Evolutionary conservation across 306 rosid species (phyloP).

Genomic region (Heteromeles arbutifolia): DNA sequence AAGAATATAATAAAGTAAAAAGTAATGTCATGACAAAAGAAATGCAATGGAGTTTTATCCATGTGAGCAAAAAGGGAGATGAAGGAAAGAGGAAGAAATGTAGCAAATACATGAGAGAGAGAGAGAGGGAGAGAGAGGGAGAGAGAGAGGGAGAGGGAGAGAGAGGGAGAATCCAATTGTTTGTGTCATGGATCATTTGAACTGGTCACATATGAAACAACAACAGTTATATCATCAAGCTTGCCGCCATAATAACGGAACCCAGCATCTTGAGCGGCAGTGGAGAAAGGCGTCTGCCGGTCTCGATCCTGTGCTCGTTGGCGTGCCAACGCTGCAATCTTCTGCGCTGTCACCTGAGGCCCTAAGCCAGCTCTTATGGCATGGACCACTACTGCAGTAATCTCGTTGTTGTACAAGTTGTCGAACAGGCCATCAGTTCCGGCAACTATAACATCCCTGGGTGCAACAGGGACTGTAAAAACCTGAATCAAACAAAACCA

Average conservation of each 20-base stretch:
- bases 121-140: neutral
- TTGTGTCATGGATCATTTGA: slow-evolving; percentile 21
- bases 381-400: slow-evolving; percentile 87
- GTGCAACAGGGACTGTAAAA: slow-evolving; percentile 73
- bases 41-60: neutral
- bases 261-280: slow-evolving; percentile 98
- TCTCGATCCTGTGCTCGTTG: slow-evolving; percentile 82
- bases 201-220: slow-evolving; percentile 62
- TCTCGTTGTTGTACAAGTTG: slow-evolving; percentile 84
- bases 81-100: neutral
- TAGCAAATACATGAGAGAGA: neutral
- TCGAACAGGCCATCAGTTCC: slow-evolving; percentile 96
- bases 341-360: slow-evolving; percentile 91
- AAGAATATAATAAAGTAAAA: neutral
- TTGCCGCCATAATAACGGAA: slow-evolving; percentile 88
- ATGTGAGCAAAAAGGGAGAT: neutral
- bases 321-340: slow-evolving; percentile 94
- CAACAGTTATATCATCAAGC: slow-evolving; percentile 91
- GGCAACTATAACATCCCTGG: slow-evolving; percentile 76
- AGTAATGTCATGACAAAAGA: neutral
- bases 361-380: slow-evolving; percentile 70
- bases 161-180: neutral
- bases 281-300: slow-evolving; percentile 91
- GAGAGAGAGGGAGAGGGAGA: slow-evolving; percentile 6
- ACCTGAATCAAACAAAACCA: slow-evolving; percentile 51